Evolutionary conservation across 805 yeast genomes (phyloP), one percentile per base, ranked within the genome.

Genomic region (Millerozyma miso): DNA sequence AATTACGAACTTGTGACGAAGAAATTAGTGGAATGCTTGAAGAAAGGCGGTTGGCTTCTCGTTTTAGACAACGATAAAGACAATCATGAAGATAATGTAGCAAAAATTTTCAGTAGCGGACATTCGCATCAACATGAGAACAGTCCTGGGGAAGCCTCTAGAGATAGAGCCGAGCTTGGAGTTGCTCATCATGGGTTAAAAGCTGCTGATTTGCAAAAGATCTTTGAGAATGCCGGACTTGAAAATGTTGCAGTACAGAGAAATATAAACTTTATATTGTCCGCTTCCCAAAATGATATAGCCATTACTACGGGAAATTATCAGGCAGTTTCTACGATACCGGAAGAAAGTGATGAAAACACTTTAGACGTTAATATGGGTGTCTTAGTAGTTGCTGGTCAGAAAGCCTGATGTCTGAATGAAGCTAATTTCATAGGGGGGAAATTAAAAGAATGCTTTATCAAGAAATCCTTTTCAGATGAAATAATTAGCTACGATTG

Each of bases 51-150:
- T 2, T 51, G 54, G 49, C 47, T 71, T 19, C 54, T 65, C 29
- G 56, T 70, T 7, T 41, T 63, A 14, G 76, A 71, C 43, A 67
- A 69, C 43, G 66, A 65, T 48, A 70, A 70, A 39, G 62, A 55
- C 31, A 26, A 26, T 26, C 31, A 26, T 26, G 13, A 26, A 26
- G 31, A 26, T 26, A 26, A 26, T 26, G 31, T 26, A 26, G 31
- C 31, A 26, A 26, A 26, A 26, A 10, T 26, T 26, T 26, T 26
- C 31, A 26, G 13, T 26, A 26, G 31, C 31, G 31, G 31, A 26
- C 31, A 26, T 26, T 26, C 13, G 31, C 31, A 26, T 26, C 31
- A 26, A 26, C 31, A 26, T 26, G 31, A 26, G 31, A 26, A 26
- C 31, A 26, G 31, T 26, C 31, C 31, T 13, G 31, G 13, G 31